Evolutionary conservation across 2,329 filamentous ascomycete genomes (phyloP), one percentile per base, ranked within the genome.

Genomic region (Aspergillus neotritici): DNA sequence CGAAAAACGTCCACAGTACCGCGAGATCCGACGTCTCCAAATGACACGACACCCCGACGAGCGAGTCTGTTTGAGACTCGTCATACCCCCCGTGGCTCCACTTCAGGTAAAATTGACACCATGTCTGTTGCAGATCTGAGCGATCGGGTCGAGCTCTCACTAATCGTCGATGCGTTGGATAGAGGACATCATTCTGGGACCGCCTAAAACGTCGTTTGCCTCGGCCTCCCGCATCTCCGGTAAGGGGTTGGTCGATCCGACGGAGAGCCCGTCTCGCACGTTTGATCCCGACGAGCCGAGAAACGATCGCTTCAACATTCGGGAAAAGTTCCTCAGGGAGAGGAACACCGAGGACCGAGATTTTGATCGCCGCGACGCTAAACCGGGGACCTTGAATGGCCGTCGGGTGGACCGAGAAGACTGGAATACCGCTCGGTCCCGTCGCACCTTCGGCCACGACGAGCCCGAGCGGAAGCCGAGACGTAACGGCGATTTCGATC

Each of bases 111-210:
- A 42, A 58, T 62, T 60, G 21, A 25, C 21, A 25, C 21, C 21
- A 5, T 25, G 21, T 25, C 21, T 25, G 21, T 25, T 25, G 6
- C 21, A 25, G 21, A 25, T 25, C 21, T 25, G 6, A 25, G 7
- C 6, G 21, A 25, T 25, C 21, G 21, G 21, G 21, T 25, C 21
- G 21, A 25, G 6, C 21, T 25, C 21, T 25, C 21, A 25, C 21
- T 25, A 25, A 25, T 25, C 6, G 2, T 8, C 21, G 21, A 5
- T 25, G 21, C 21, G 21, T 25, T 25, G 7, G 21, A 25, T 79
- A 57, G 90, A 94, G 56, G 88, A 94, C 51, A 85, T 94, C 45
- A 78, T 93, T 46, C 84, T 95, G 45, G 89, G 87, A 11, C 89
- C 89, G 14, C 87, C 89, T 2, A 86, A 87, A 64, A 87, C 82